Base-by-base conservation (phyloP, 768 basidiomycete genomes). In the Hortiboletus flavorubellus region DNA sequence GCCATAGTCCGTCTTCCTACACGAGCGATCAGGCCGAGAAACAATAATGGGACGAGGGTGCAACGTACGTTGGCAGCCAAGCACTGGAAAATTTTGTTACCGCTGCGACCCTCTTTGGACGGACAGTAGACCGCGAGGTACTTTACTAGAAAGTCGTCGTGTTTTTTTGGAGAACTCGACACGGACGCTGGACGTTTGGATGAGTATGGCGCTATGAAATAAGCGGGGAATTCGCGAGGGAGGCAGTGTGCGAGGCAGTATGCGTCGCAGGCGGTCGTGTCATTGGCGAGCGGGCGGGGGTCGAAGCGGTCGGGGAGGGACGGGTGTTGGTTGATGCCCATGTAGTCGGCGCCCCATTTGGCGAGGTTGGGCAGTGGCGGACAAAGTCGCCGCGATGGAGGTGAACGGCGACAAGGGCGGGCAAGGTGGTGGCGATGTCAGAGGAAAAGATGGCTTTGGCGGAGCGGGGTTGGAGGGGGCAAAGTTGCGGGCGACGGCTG, bases 311-410 rank as follows among this genome's bases (percentile, higher is more conserved):
- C 80, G 10, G 65, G 3, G 18, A 65, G 54, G 62, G 14, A 77
- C 0, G 76, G 72, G 42, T 76, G 73, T 23, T 75, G 73, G 61
- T 80, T 81, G 35, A 83, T 70, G 11, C 82, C 82, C 72, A 80
- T 79, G 62, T 78, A 85, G 1, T 59, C 53, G 0, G 75, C 59
- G 40, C 67, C 63, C 79, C 79, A 80, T 5, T 65, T 55, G 1
- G 76, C 75, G 35, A 85, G 75, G 38, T 79, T 77, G 2, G 71
- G 57, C 84, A 85, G 59, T 84, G 83, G 0, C 83, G 77, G 40
- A 79, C 74, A 61, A 79, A 85, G 55, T 85, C 84, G 6, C 84
- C 84, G 1, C 82, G 72, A 0, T 82, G 77, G 40, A 85, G 72
- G 49, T 85, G 83, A 6, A 85, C 53, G 1, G 84, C 84, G 12